Conservation (phyloP, 495 filamentous ascomycete species). For the Xylaria curta region DNA sequence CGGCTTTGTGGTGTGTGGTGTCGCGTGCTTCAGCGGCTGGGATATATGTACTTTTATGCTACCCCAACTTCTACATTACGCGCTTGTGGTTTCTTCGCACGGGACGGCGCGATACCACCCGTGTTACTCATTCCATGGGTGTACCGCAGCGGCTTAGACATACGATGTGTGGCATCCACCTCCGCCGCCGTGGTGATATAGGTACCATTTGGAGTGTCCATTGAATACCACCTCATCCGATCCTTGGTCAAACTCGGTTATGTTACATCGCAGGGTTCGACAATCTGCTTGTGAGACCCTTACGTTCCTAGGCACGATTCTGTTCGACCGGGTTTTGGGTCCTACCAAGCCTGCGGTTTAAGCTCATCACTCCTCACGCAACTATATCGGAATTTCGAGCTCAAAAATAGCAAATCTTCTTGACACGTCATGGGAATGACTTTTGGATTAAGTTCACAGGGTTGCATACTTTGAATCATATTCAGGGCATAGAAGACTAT, state of each 20-base stretch:
- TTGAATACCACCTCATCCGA: no score
- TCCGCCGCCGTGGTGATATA: neutral
- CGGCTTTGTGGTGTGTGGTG: neutral
- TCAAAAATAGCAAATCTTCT: no score
- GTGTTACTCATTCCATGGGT: neutral
- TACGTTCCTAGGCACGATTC: neutral
- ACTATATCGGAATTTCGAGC: no score
- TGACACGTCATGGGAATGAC: no score
- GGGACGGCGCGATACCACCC: neutral
- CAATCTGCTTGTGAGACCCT: neutral
- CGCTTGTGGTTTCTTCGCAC: neutral
- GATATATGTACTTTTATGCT: conserved; percentile 4
- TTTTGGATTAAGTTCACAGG: neutral
- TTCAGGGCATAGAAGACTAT: neutral
- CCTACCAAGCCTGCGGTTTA: neutral
- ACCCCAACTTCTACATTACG: neutral
- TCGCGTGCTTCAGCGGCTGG: neutral
- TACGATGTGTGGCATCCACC: neutral
- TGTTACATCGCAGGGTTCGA: conserved; percentile 6
- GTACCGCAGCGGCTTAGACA: neutral
- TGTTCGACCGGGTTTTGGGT: neutral
- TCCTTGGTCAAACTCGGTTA: neutral
- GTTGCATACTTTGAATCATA: neutral
- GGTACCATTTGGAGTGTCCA: neutral
- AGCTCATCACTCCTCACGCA: neutral